phyloP scores from a whole-genome alignment of 1,284 basidiomycete species.

The Trichosporon ovoides region DNA sequence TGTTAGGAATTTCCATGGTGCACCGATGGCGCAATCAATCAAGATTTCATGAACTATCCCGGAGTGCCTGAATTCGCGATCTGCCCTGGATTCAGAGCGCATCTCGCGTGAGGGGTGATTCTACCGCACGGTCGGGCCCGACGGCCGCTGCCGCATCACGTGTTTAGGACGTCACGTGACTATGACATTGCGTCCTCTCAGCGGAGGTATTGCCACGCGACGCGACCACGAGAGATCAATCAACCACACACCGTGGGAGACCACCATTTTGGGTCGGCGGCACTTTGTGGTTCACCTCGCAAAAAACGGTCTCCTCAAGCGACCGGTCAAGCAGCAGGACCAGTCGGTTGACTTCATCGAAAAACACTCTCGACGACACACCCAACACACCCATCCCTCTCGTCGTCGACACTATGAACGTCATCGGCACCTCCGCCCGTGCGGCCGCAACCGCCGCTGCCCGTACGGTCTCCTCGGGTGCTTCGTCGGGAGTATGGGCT shows the following conservation, averaged over 20 bases:
- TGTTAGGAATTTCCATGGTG: background rate
- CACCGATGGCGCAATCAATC: constrained; percentile 2
- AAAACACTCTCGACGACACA: constrained; percentile 4
- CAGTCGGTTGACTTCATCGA: background rate
- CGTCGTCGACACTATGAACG: constrained; percentile 6
- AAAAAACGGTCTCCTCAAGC: constrained; percentile 3
- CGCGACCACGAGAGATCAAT: background rate
- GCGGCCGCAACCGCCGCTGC: background rate
- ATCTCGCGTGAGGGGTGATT: background rate
- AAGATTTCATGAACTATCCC: background rate
- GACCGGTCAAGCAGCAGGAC: background rate
- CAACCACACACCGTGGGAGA: background rate
- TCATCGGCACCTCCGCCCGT: background rate
- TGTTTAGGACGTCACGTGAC: background rate
- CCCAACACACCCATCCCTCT: background rate
- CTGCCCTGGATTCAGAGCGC: background rate
- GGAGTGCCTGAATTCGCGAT: background rate
- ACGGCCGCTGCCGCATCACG: too few species aligned
- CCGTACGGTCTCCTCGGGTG: constrained; percentile 1
- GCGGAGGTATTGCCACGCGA: background rate
- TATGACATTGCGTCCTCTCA: background rate
- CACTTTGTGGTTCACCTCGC: constrained; percentile 4
- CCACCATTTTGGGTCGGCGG: background rate
- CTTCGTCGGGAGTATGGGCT: constrained; percentile 14
- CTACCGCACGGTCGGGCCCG: too few species aligned